Evolutionary conservation across 371 early-diverging fungal species (phyloP).

Genomic region (Syncephalis plumigaleata): DNA sequence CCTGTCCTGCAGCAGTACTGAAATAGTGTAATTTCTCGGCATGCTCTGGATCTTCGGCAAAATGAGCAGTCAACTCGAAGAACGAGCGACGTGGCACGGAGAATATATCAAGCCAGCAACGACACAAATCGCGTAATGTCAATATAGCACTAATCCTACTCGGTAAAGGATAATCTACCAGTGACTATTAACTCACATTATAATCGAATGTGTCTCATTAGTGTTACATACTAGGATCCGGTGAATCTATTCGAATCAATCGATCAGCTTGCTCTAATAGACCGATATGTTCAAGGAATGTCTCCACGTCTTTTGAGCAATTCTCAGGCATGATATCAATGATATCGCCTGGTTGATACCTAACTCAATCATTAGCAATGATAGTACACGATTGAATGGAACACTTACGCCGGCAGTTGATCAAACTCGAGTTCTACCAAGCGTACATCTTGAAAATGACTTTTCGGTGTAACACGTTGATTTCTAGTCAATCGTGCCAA

Average conservation of each 20-base stretch:
- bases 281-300: conserved; percentile 13
- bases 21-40: conserved; percentile 69
- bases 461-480: conserved; percentile 47
- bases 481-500: conserved; percentile 22
- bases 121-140: conserved; percentile 52
- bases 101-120: conserved; percentile 58
- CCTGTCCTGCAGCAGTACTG: conserved; percentile 56
- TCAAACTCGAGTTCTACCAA: conserved; percentile 33
- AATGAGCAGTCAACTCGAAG: conserved; percentile 69
- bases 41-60: conserved; percentile 49
- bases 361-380: conserved; percentile 8
- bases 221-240: not conserved
- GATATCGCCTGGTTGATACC: conserved; percentile 72
- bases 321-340: conserved; percentile 61
- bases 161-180: conserved; percentile 20
- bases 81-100: conserved; percentile 76
- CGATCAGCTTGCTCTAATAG: conserved; percentile 29
- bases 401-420: conserved; percentile 6
- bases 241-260: conserved; percentile 23
- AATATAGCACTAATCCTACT: conserved; percentile 22
- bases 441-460: conserved; percentile 86
- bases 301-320: conserved; percentile 35
- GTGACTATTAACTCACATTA: too few species aligned
- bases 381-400: not conserved
- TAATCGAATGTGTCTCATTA: not conserved